Evolutionary conservation across 1,284 basidiomycete species (phyloP), one percentile per base, ranked within the genome.

Genomic region (Moesziomyces sp.): DNA sequence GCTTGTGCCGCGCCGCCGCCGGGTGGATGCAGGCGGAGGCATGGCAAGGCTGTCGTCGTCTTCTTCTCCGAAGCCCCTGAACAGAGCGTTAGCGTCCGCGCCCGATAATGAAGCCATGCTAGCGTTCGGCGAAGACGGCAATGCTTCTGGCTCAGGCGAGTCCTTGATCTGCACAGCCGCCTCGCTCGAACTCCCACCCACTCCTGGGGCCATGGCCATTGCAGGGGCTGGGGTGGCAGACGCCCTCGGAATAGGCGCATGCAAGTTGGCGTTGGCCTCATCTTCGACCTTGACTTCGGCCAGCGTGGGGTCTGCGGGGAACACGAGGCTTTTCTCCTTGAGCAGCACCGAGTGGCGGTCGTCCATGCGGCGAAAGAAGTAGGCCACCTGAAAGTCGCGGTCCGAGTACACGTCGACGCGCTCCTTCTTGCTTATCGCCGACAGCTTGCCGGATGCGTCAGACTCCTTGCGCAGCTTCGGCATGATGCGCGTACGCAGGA

Each of bases 331-430:
- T 51, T 74, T 72, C 28, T 76, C 72, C 47, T 76, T 69, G 62
- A 85, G 73, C 23, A 86, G 58, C 8, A 86, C 85, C 18, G 82
- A 83, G 52, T 86, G 85, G 19, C 80, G 61, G 44, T 82, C 72
- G n/a, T 65, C 68, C 50, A 81, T 76, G 43, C 74, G 68, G 18
- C 83, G 76, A 64, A 86, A 86, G 64, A 84, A 86, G 74, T 83
- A 86, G 3, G 84, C 82, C 59, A 85, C 77, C 24, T 82, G 81
- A 46, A 79, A 85, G 56, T 79, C 79, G 23, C 59, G 70, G 70
- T 79, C 58, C 8, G 55, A 77, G 43, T 82, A 84, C 16, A 85
- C 81, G 45, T 85, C 84, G n/a, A 85, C 80, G 55, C 81, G 78
- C 24, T 81, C 77, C 67, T 77, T 80, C 53, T 81, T 65, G 51